phyloP scores from a whole-genome alignment of 192 early-diverging fungal genomes.

The Backusella westeae region DNA sequence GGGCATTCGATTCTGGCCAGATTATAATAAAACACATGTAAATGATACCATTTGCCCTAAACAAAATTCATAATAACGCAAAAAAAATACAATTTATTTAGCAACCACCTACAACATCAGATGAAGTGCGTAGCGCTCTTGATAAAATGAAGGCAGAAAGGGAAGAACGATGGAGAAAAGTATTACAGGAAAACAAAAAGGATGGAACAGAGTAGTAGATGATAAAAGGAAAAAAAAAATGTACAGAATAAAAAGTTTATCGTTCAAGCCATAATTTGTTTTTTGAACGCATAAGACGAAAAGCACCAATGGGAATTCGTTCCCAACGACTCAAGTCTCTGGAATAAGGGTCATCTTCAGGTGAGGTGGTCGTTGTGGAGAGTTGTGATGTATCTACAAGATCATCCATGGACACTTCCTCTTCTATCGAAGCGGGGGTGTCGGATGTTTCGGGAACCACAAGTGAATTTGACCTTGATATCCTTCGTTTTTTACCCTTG shows the following conservation, averaged over 20 bases:
- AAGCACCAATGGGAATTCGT: conserved; percentile 51
- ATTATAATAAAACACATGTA: conserved; percentile 34
- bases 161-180: conserved; percentile 37
- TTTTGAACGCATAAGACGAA: conserved; percentile 36
- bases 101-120: conserved; percentile 40
- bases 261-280: conserved; percentile 31
- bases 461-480: not conserved
- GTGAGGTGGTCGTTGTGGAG: conserved; percentile 41
- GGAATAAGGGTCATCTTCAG: conserved; percentile 34
- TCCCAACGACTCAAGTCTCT: conserved; percentile 50
- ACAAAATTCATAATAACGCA: too few species aligned
- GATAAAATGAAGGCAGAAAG: conserved; percentile 39
- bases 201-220: not conserved
- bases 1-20: conserved; percentile 44
- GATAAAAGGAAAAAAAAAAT: not conserved
- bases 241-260: not conserved
- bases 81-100: not conserved
- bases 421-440: not conserved
- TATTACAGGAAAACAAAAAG: conserved; percentile 8
- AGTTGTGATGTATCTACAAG: conserved; percentile 50
- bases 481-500: conserved; percentile 12
- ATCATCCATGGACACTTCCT: conserved; percentile 46
- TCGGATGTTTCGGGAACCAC: not conserved
- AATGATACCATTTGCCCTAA: not conserved
- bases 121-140: conserved; percentile 35